Percentiles rank a stretch among this genome's conserved stretches.
These are phyloP conservation scores for Fusarium solani-melongenae DNA, from an alignment of 2,329 filamentous ascomycete genomes.

Conservation along the genomic window DNA sequence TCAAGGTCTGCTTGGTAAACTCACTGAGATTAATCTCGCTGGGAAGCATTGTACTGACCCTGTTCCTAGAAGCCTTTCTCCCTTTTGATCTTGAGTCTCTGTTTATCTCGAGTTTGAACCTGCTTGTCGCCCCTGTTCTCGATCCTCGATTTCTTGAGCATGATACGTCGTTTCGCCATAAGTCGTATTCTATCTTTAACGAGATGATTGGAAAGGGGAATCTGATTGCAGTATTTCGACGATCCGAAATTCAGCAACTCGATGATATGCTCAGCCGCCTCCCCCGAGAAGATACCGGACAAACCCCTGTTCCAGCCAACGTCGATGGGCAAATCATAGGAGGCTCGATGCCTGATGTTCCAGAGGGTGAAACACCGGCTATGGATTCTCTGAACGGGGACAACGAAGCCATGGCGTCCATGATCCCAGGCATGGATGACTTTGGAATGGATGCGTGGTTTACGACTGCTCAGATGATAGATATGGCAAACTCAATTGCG, in stretches of 20 bases:
- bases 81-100: constrained; percentile 59
- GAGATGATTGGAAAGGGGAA: constrained; percentile 60
- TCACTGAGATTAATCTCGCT: not conserved
- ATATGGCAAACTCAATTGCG: constrained; percentile 60
- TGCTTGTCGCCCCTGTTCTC: constrained; percentile 52
- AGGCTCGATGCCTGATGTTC: not conserved
- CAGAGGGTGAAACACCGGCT: not conserved
- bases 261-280: constrained; percentile 52
- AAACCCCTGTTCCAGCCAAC: not conserved
- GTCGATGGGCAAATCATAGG: constrained; percentile 31
- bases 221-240: constrained; percentile 56
- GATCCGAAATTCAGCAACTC: constrained; percentile 58
- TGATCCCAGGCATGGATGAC: constrained; percentile 36
- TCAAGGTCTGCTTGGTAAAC: constrained; percentile 59
- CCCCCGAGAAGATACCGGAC: constrained; percentile 14
- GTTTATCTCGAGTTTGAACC: constrained; percentile 56
- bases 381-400: constrained; percentile 15
- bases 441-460: constrained; percentile 49
- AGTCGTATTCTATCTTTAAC: constrained; percentile 56
- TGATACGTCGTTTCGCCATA: constrained; percentile 52
- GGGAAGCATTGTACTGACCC: not conserved
- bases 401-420: constrained; percentile 28
- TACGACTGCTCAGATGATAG: constrained; percentile 59
- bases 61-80: constrained; percentile 56
- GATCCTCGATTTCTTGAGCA: constrained; percentile 50